Evolutionary conservation across 2,329 filamentous ascomycete species (phyloP).

Genomic region (Colletotrichum tropicale): DNA sequence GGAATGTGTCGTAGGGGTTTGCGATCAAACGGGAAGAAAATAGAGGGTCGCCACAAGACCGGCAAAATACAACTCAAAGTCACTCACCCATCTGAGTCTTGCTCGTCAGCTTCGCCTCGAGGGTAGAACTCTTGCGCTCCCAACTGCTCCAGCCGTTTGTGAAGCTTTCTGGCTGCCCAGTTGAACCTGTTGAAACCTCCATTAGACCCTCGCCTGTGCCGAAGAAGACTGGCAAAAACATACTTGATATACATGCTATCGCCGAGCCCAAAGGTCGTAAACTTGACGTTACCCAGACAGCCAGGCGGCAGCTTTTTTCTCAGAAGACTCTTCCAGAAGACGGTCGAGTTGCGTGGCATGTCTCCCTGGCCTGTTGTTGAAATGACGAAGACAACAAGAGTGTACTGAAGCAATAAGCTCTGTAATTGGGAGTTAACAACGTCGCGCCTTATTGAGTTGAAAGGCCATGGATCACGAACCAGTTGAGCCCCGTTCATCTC

Average conservation of each 20-base stretch:
- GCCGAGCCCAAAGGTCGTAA: conserved; percentile 88
- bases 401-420: conserved; percentile 55
- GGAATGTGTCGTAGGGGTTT: neutral
- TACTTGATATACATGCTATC: conserved; percentile 95
- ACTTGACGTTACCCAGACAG: conserved; percentile 71
- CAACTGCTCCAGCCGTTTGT: conserved; percentile 82
- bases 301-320: conserved; percentile 76
- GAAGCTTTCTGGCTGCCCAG: conserved; percentile 87
- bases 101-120: conserved; percentile 88
- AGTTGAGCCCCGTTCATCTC: conserved; percentile 79
- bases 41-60: neutral
- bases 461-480: conserved; percentile 54
- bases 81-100: conserved; percentile 85
- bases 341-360: conserved; percentile 80
- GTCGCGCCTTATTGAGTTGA: neutral
- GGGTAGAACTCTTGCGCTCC: conserved; percentile 79
- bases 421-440: conserved; percentile 25
- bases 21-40: neutral
- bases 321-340: conserved; percentile 85
- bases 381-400: conserved; percentile 77
- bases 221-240: conserved; percentile 26
- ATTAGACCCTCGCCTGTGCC: neutral
- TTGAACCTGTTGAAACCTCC: conserved; percentile 69
- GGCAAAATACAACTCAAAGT: neutral
- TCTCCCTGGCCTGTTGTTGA: conserved; percentile 97